Base-by-base conservation (phyloP, 1,139 yeast species). In the Yamadazyma blattariae region DNA sequence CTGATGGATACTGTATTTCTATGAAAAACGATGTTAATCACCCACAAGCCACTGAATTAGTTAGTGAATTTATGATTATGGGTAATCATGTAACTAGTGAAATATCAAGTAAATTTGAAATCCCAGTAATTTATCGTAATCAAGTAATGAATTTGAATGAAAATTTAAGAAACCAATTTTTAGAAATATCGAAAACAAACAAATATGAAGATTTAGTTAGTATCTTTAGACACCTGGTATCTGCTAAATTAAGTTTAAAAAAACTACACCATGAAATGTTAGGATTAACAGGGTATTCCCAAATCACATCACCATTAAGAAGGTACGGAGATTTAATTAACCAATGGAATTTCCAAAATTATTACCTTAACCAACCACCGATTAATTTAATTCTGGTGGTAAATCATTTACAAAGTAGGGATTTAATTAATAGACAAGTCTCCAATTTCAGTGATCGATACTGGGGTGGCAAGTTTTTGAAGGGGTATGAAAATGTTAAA, bases 221-320 rank as follows among this genome's bases (percentile, higher is more conserved):
- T 32, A 44, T 54, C 47, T 17, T 60, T 34, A 40, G 52, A 6
- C 46, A 54, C 8, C 41, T 48, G 64, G 68, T 45, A 38, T 61
- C 52, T 48, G 72, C 58, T 41, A 59, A 50, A 30, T 61, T 38
- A 36, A 67, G 46, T 50, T 67, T 45, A 47, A 61, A 40, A 38
- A 73, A 53, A 51, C 51, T 51, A 1, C 55, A 57, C 0, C 97
- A 90, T 56, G 67, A 69, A 21, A 77, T 84, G 39, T 61, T 89
- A 30, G 96, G 95, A 2, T 60, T 83, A 9, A 56, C 60, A 0
- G 57, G 64, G 11, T 89, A 92, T 52, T 70, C 85, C 7, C 86
- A 88, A 26, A 81, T 86, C 3, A 89, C 98, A 0, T 89, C 97
- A 0, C 98, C 98, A 2, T 67, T 92, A 43, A 68, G 98, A 57